phyloP scores from a whole-genome alignment of 345 rosid genomes.

The Punica granatum region DNA sequence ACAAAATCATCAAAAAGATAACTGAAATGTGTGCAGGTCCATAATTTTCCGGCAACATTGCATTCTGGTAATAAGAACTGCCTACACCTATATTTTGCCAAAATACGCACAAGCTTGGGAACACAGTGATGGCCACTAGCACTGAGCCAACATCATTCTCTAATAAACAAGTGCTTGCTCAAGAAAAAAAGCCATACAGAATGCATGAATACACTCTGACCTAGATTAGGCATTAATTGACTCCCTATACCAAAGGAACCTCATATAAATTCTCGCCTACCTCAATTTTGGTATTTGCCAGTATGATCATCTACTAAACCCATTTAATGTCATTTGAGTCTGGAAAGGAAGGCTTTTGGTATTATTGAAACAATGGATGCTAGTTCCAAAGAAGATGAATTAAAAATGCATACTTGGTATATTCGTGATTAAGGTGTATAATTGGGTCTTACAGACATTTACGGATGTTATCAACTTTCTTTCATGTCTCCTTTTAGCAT shows the following conservation, averaged over 20 bases:
- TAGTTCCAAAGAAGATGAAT: neutral
- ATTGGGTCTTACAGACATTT: neutral
- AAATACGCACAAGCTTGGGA: neutral
- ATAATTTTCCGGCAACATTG: neutral
- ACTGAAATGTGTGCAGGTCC: no score
- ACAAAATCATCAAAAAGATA: no score
- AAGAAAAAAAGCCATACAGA: neutral
- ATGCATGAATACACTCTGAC: neutral
- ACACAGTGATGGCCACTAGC: neutral
- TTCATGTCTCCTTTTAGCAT: neutral
- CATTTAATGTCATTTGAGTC: no score
- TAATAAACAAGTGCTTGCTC: neutral
- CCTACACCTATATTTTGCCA: neutral
- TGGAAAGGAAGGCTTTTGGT: no score
- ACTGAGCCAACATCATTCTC: neutral
- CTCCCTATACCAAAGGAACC: neutral
- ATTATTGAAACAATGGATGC: neutral
- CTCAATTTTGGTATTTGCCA: neutral
- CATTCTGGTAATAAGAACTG: neutral
- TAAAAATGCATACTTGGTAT: neutral
- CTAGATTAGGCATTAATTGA: neutral
- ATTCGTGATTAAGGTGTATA: neutral
- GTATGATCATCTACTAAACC: no score
- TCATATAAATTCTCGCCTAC: neutral
- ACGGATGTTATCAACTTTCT: no score